phyloP scores from a whole-genome alignment of 331 rosid genomes.

The Malus hybrid region DNA sequence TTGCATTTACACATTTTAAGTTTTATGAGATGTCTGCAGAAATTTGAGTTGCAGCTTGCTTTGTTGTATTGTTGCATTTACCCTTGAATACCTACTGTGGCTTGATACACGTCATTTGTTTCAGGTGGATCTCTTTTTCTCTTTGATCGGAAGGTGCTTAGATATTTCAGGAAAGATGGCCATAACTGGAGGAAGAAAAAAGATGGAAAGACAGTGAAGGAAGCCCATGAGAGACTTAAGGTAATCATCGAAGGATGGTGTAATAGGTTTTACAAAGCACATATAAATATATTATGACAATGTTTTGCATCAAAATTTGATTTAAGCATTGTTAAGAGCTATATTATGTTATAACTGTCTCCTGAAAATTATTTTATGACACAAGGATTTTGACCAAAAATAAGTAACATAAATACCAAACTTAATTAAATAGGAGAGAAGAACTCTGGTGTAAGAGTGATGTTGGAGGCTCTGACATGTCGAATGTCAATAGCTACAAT shows the following conservation, averaged over 20 bases:
- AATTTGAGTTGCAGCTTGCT: background rate
- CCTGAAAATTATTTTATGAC: background rate
- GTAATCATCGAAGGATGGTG: slow-evolving; percentile 23
- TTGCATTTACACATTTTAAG: background rate
- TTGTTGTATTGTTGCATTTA: background rate
- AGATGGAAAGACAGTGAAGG: slow-evolving; percentile 85
- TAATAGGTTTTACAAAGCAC: background rate
- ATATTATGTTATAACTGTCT: background rate
- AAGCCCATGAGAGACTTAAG: slow-evolving; percentile 95
- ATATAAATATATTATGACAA: background rate
- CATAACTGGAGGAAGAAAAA: slow-evolving; percentile 96
- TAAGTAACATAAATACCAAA: background rate
- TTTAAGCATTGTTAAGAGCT: background rate
- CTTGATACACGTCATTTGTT: slow-evolving; percentile 18
- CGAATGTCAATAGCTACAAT: background rate
- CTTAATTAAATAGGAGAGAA: background rate
- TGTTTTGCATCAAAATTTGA: background rate
- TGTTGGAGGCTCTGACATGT: background rate
- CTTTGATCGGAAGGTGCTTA: slow-evolving; percentile 80
- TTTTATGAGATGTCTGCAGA: background rate
- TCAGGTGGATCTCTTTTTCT: slow-evolving; percentile 90
- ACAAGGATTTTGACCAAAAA: background rate
- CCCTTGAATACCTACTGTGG: slow-evolving; percentile 1
- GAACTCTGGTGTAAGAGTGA: background rate
- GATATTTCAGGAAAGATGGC: slow-evolving; percentile 91